Conservation (phyloP, 1,139 yeast genomes). For the Saccharomyces hybrid region DNA sequence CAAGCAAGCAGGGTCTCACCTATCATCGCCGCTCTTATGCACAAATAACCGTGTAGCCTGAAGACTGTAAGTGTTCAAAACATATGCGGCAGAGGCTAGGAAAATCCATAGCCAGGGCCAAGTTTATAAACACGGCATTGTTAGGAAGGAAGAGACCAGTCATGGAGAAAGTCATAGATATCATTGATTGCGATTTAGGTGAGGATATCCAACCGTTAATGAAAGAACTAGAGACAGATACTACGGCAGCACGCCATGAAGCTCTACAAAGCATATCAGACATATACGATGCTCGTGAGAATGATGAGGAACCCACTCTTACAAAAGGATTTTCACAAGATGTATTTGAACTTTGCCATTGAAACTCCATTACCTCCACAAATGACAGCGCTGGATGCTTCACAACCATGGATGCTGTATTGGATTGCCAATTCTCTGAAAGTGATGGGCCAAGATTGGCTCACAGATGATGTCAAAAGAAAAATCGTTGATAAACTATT, state of each 20-base stretch:
- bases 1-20: constrained; percentile 8
- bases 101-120: constrained; percentile 5
- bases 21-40: not conserved
- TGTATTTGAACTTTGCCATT: constrained; percentile 39
- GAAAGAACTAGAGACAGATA: constrained; percentile 33
- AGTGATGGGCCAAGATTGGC: constrained; percentile 34
- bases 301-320: constrained; percentile 27
- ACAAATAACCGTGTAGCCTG: not conserved
- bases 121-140: constrained; percentile 17
- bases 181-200: constrained; percentile 10
- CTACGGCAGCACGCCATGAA: constrained; percentile 38
- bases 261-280: constrained; percentile 30
- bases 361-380: constrained; percentile 33
- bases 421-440: constrained; percentile 65
- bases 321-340: constrained; percentile 33
- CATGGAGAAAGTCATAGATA: constrained; percentile 14
- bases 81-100: not conserved
- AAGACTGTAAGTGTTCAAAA: not conserved
- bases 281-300: not conserved
- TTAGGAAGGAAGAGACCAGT: constrained; percentile 28
- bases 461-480: constrained; percentile 20
- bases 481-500: constrained; percentile 20
- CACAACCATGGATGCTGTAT: constrained; percentile 83
- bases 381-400: constrained; percentile 61
- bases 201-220: constrained; percentile 14